Conservation (phyloP, 371 early-diverging fungal genomes). For the Coemansia sp. region DNA sequence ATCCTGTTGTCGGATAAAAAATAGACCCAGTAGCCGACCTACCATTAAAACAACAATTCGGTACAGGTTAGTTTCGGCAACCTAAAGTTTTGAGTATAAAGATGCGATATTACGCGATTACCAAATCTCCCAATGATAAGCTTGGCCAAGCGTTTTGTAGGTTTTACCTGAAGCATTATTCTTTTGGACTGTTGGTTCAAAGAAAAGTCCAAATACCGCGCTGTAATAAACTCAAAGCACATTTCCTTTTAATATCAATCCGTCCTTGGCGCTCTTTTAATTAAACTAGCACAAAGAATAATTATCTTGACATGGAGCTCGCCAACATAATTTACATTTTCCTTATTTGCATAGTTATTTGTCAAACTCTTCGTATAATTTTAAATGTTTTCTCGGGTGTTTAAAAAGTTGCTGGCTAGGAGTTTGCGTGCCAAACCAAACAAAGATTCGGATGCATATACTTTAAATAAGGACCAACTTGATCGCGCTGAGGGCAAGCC, state of each 20-base stretch:
- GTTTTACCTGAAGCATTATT: background rate
- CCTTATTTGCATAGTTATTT: background rate
- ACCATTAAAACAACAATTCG: no score
- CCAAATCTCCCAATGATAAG: background rate
- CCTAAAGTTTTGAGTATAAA: no score
- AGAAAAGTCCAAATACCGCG: background rate
- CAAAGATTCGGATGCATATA: background rate
- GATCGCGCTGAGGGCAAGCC: background rate
- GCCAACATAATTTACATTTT: background rate
- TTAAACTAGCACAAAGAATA: background rate
- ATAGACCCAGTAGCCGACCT: no score
- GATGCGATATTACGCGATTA: no score
- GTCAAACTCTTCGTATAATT: background rate
- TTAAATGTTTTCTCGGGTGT: background rate
- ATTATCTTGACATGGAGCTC: background rate
- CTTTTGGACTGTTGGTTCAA: background rate
- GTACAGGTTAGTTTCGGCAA: no score
- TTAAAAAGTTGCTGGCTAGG: background rate
- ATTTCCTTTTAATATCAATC: background rate
- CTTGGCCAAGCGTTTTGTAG: background rate
- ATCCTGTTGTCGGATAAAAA: no score
- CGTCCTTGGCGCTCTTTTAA: constrained; percentile 1
- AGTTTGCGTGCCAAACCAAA: background rate
- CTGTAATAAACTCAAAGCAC: background rate
- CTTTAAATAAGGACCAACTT: background rate